Percentiles rank a stretch among this genome's conserved stretches.
phyloP scores from a whole-genome alignment of 2,329 filamentous ascomycete genomes.

The Aspergillus melleus region DNA sequence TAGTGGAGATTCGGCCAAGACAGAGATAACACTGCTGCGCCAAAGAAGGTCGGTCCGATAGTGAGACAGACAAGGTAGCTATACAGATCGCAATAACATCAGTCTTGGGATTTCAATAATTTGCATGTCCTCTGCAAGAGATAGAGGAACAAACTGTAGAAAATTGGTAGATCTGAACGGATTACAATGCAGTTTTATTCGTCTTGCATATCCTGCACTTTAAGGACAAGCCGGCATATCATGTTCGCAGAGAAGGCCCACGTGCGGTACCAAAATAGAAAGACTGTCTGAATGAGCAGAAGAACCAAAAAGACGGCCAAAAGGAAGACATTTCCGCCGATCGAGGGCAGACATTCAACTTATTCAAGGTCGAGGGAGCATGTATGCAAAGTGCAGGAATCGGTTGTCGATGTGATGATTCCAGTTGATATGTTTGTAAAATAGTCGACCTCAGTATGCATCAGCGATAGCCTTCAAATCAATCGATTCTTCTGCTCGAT shows the following conservation, averaged over 20 bases:
- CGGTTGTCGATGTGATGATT: no score
- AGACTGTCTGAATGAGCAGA: conserved; percentile 43
- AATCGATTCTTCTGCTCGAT: no score
- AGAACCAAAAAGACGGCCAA: conserved; percentile 51
- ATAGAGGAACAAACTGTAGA: no score
- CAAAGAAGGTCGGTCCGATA: conserved; percentile 63
- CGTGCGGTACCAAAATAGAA: conserved; percentile 47
- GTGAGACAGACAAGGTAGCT: conserved; percentile 61
- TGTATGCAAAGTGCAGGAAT: conserved; percentile 33
- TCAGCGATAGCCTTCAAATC: no score
- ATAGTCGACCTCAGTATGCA: no score
- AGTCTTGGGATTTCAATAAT: no score
- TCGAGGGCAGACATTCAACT: conserved; percentile 56
- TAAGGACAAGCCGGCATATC: no score
- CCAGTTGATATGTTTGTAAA: no score
- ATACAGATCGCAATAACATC: conserved; percentile 29
- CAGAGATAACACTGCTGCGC: conserved; percentile 64
- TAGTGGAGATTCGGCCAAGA: no score
- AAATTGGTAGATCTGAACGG: no score
- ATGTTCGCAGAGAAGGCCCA: conserved; percentile 55
- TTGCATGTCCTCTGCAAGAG: no score
- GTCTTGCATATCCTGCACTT: no score
- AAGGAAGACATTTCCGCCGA: conserved; percentile 56
- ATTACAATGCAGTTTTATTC: conserved; percentile 57
- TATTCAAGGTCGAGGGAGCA: conserved; percentile 39